Percentiles rank a stretch among this genome's conserved stretches.
Conservation (phyloP, 179 eudicot genomes). For the Drosera spatulata region DNA sequence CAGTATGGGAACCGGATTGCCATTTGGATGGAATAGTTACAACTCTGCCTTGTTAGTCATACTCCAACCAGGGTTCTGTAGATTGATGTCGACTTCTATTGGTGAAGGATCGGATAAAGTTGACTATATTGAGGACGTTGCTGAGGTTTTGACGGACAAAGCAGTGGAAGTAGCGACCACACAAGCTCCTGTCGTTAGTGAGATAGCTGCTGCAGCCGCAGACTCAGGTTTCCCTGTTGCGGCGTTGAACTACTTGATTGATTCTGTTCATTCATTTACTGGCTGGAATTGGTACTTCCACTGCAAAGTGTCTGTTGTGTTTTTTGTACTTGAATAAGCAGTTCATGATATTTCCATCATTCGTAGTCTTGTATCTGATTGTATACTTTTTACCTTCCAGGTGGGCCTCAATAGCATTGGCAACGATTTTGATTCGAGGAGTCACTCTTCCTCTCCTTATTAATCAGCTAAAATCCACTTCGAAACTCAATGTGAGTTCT, state of each 20-base stretch:
- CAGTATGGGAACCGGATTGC: constrained; percentile 7
- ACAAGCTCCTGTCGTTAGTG: constrained; percentile 36
- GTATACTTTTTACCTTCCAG: constrained; percentile 20
- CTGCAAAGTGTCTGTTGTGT: no score
- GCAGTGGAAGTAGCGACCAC: constrained; percentile 28
- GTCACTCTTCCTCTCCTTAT: constrained; percentile 63
- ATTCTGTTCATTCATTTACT: constrained; percentile 41
- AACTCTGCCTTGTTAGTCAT: constrained; percentile 4
- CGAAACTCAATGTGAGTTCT: constrained; percentile 60
- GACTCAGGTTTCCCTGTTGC: constrained; percentile 70
- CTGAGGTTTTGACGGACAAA: constrained; percentile 31
- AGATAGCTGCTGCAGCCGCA: constrained; percentile 72
- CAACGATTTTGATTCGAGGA: constrained; percentile 73
- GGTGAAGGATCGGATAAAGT: constrained; percentile 32
- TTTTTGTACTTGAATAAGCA: no score
- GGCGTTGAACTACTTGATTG: constrained; percentile 52
- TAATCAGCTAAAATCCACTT: constrained; percentile 68
- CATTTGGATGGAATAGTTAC: constrained; percentile 11
- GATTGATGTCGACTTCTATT: constrained; percentile 54
- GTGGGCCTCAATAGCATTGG: constrained; percentile 77
- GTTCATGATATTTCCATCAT: no score
- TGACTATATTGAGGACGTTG: constrained; percentile 40
- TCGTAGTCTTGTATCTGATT: no score
- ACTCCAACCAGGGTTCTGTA: constrained; percentile 8
- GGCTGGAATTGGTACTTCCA: constrained; percentile 49